These are phyloP conservation scores for Ambrosiella cleistominuta DNA, from an alignment of 2,329 filamentous ascomycete species.

Conservation along the genomic window DNA sequence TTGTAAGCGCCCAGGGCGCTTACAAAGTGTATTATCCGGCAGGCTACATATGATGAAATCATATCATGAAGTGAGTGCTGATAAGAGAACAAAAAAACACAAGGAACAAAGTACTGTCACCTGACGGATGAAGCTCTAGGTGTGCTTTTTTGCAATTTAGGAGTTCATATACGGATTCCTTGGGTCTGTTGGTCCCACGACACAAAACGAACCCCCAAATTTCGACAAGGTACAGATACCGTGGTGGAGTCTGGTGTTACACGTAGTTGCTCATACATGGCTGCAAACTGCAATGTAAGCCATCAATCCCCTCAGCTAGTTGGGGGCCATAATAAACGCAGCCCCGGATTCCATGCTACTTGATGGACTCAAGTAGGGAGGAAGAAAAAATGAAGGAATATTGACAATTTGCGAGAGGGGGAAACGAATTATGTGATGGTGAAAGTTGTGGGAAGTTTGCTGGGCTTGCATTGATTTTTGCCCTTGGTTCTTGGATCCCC, in stretches of 20 bases:
- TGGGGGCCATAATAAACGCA: constrained; percentile 1
- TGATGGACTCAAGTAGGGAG: neutral
- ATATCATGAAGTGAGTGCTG: neutral
- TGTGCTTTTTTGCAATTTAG: too few relatives aligned
- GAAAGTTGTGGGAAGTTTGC: neutral
- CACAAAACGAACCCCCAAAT: too few relatives aligned
- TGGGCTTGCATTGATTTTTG: too few relatives aligned
- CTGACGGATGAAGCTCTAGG: neutral
- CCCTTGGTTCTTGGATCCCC: too few relatives aligned
- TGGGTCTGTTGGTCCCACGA: neutral
- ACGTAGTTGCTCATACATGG: too few relatives aligned
- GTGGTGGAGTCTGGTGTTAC: too few relatives aligned
- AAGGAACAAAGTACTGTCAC: neutral
- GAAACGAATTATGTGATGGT: neutral
- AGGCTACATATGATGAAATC: neutral
- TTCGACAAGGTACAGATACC: too few relatives aligned
- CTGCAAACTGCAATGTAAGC: too few relatives aligned
- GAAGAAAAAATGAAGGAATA: neutral
- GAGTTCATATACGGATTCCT: neutral
- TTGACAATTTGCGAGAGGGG: neutral
- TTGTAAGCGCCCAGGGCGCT: constrained; percentile 4
- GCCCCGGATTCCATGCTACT: neutral
- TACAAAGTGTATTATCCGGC: neutral
- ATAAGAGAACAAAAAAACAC: too few relatives aligned
- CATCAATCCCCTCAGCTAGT: neutral